phyloP scores from a whole-genome alignment of 2,329 filamentous ascomycete genomes.

The Neurospora sp. region DNA sequence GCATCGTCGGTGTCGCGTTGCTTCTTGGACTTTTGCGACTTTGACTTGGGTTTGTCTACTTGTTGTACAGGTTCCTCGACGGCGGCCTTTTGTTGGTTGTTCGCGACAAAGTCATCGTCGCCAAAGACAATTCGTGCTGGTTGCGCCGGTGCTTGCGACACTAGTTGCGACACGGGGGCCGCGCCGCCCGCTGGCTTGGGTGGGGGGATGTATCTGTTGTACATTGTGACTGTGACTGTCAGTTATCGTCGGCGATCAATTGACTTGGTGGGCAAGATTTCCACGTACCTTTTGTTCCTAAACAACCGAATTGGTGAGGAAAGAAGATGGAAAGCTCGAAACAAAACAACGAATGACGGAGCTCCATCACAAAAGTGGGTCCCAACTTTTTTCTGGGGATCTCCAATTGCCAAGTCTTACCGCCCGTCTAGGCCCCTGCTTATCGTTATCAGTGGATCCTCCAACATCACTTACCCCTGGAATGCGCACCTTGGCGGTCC shows the following conservation, averaged over 20 bases:
- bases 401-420: constrained; percentile 11
- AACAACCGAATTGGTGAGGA: too few relatives aligned
- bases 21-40: not conserved
- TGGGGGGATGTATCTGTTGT: constrained; percentile 18
- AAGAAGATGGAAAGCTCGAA: not conserved
- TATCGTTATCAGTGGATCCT: constrained; percentile 8
- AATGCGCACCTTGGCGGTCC: not conserved
- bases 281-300: not conserved
- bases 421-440: constrained; percentile 5
- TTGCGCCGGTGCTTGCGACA: not conserved
- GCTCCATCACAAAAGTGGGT: not conserved
- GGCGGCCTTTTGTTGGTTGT: not conserved
- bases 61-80: not conserved
- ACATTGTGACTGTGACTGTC: constrained; percentile 7
- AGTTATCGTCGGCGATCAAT: not conserved
- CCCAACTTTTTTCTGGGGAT: constrained; percentile 11
- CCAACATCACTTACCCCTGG: not conserved
- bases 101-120: constrained; percentile 5
- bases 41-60: not conserved
- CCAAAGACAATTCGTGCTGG: constrained; percentile 11
- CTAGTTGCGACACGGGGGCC: not conserved
- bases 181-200: constrained; percentile 5
- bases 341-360: constrained; percentile 5
- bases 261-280: not conserved
- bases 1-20: not conserved